Conservation (phyloP, 352 stramenopile species). For the Phytopythium delawarense region DNA sequence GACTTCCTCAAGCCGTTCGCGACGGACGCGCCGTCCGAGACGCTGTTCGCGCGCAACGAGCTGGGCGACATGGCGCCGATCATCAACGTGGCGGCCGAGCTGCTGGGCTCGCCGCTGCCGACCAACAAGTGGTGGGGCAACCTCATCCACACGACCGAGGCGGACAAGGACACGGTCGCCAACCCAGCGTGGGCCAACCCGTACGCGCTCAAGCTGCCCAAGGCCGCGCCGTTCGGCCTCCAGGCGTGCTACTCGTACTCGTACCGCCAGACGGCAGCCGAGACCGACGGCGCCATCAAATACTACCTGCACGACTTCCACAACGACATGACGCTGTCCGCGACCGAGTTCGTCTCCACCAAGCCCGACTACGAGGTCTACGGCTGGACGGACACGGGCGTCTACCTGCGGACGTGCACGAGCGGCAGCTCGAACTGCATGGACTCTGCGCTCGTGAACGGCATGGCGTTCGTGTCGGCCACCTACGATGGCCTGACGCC, state of each 20-base stretch:
- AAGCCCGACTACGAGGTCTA: conserved; percentile 57
- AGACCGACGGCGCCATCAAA: conserved; percentile 46
- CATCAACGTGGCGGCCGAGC: conserved; percentile 51
- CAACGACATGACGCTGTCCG: conserved; percentile 71
- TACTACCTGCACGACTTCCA: conserved; percentile 56
- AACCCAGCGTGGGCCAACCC: conserved; percentile 61
- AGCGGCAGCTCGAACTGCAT: conserved; percentile 35
- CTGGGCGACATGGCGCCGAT: conserved; percentile 46
- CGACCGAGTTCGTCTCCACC: conserved; percentile 39
- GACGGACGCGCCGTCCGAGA: conserved; percentile 31
- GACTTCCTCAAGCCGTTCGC: conserved; percentile 35
- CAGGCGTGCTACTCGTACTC: conserved; percentile 60
- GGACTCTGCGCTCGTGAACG: conserved; percentile 50
- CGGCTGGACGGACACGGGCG: conserved; percentile 59
- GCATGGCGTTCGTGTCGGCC: conserved; percentile 69
- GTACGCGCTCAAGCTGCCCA: conserved; percentile 55
- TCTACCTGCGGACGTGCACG: conserved; percentile 50
- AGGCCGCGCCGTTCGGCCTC: conserved; percentile 41
- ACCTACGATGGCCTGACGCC: conserved; percentile 58
- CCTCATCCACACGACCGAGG: conserved; percentile 49
- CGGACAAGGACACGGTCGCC: conserved; percentile 29
- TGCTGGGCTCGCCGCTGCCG: conserved; percentile 51
- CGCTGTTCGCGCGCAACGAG: conserved; percentile 34
- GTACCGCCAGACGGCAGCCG: conserved; percentile 38
- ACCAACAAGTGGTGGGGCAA: conserved; percentile 87